Evolutionary conservation across 1,284 basidiomycete genomes (phyloP).

Genomic region (Coniferiporia weirii): DNA sequence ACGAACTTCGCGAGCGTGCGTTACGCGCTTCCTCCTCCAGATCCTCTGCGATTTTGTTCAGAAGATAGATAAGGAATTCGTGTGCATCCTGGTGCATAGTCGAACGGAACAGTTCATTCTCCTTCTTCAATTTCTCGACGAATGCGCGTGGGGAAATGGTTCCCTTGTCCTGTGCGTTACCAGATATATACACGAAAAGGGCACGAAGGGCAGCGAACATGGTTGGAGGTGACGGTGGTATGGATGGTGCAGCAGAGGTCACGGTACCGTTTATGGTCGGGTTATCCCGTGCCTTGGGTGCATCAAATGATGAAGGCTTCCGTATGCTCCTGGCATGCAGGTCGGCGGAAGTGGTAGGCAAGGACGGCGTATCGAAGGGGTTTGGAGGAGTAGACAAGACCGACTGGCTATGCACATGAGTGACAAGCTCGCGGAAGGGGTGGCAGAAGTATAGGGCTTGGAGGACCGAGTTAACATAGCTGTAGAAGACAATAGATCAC

Average conservation of each 20-base stretch:
- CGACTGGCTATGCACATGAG: slow-evolving; percentile 49
- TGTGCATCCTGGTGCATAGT: slow-evolving; percentile 95
- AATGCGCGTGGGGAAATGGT: slow-evolving; percentile 84
- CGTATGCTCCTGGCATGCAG: slow-evolving; percentile 24
- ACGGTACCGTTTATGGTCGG: slow-evolving; percentile 25
- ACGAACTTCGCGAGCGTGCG: slow-evolving; percentile 30
- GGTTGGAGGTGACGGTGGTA: slow-evolving; percentile 63
- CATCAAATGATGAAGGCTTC: slow-evolving; percentile 36
- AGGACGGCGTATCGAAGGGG: slow-evolving; percentile 19
- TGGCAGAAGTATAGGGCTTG: slow-evolving; percentile 90
- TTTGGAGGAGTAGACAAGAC: slow-evolving; percentile 21
- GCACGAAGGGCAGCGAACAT: slow-evolving; percentile 88
- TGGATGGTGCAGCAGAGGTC: slow-evolving; percentile 29
- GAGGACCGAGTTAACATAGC: slow-evolving; percentile 96
- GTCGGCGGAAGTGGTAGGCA: slow-evolving; percentile 25
- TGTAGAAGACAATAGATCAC: slow-evolving; percentile 32
- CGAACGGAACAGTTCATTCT: slow-evolving; percentile 83
- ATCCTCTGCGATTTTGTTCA: slow-evolving; percentile 93
- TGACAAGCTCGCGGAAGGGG: slow-evolving; percentile 76
- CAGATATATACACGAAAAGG: slow-evolving; percentile 80
- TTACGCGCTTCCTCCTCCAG: slow-evolving; percentile 68
- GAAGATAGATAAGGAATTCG: slow-evolving; percentile 92
- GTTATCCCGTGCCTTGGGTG: slow-evolving; percentile 21
- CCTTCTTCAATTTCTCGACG: slow-evolving; percentile 83
- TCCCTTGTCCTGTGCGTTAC: slow-evolving; percentile 71